Evolutionary conservation across 495 filamentous ascomycete species (phyloP).

Genomic region (Xylaria castorea): DNA sequence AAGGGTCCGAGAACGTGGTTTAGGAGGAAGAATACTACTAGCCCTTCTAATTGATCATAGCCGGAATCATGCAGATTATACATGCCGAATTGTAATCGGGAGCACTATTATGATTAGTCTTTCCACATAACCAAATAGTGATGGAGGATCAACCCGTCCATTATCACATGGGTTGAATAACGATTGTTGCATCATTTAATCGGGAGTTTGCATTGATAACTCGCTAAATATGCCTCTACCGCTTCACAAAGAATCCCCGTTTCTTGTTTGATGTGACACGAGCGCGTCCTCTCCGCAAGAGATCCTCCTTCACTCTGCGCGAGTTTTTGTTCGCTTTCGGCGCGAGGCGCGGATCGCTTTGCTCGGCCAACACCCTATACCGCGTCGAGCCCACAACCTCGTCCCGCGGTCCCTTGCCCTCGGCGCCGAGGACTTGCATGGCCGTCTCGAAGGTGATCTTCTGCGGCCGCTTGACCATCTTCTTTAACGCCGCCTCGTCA

Average conservation of each 20-base stretch:
- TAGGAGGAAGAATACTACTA: neutral
- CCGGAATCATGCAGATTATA: neutral
- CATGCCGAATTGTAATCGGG: neutral
- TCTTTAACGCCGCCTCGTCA: slow-evolving; percentile 34
- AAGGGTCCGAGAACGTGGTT: neutral
- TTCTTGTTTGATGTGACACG: slow-evolving; percentile 34
- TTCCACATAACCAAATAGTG: neutral
- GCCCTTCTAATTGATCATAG: neutral
- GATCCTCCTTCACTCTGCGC: slow-evolving; percentile 40
- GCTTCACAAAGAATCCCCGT: slow-evolving; percentile 49
- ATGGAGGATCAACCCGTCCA: neutral
- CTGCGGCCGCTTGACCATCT: slow-evolving; percentile 37
- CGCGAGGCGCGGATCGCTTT: slow-evolving; percentile 44
- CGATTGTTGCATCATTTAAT: neutral
- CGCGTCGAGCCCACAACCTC: slow-evolving; percentile 48
- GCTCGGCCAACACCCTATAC: slow-evolving; percentile 47
- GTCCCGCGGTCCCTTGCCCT: slow-evolving; percentile 44
- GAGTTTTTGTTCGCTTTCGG: slow-evolving; percentile 47
- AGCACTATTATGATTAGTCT: neutral
- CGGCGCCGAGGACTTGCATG: slow-evolving; percentile 34
- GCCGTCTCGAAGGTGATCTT: slow-evolving; percentile 44
- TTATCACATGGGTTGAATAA: neutral
- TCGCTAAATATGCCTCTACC: slow-evolving; percentile 30
- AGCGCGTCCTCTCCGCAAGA: slow-evolving; percentile 45
- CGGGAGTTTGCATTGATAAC: neutral